Evolutionary conservation across 2,329 filamentous ascomycete species (phyloP).

Genomic region (Penicillium psychrosexuale): DNA sequence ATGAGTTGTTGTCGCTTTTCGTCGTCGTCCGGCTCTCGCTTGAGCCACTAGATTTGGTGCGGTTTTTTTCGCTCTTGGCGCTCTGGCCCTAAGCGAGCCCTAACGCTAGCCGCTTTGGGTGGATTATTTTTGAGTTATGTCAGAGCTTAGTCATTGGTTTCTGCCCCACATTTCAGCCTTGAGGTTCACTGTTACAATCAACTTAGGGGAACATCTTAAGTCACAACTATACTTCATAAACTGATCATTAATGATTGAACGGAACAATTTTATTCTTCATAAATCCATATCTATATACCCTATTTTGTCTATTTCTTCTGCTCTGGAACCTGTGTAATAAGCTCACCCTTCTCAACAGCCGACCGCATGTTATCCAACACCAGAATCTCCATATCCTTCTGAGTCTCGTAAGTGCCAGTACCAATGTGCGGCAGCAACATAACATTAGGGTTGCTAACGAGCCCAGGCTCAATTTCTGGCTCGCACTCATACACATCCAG

Average conservation of each 20-base stretch:
- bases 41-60: conserved; percentile 36
- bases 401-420: conserved; percentile 59
- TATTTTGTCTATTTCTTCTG: conserved; percentile 46
- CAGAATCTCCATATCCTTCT: conserved; percentile 60
- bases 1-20: conserved; percentile 41
- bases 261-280: background rate
- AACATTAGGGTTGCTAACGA: conserved; percentile 43
- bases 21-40: conserved; percentile 34
- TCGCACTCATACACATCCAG: conserved; percentile 50
- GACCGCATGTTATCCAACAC: conserved; percentile 57
- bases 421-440: conserved; percentile 61
- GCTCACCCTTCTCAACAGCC: conserved; percentile 54
- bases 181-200: background rate
- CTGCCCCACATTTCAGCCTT: background rate
- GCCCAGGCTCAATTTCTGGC: conserved; percentile 47
- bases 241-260: background rate
- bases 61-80: conserved; percentile 43
- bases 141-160: conserved; percentile 6
- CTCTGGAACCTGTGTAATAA: conserved; percentile 61
- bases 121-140: conserved; percentile 4
- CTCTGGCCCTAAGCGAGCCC: conserved; percentile 42
- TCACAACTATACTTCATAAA: background rate
- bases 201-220: background rate
- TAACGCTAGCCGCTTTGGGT: conserved; percentile 36
- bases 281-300: background rate